Base-by-base conservation (phyloP, 1,284 basidiomycete species). In the Pseudozyma pruni region DNA sequence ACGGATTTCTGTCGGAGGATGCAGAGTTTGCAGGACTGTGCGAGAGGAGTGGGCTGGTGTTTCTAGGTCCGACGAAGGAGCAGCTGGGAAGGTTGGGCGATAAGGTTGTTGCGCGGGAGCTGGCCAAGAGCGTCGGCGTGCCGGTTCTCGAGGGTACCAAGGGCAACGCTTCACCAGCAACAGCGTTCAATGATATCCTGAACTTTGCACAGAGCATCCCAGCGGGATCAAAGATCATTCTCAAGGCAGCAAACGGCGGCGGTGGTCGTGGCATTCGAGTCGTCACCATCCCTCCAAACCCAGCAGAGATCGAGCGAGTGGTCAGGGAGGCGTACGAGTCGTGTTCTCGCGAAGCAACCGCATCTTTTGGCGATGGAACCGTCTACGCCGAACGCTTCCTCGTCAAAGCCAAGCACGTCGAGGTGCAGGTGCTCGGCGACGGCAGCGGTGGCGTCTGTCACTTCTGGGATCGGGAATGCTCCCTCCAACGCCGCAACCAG, bases 371-470 rank as follows among this genome's bases (percentile, higher is more conserved):
- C 19, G 54, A 74, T 22, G 55, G 42, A 16, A 66, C 44, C 0
- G 54, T 74, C 11, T 74, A 62, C 32, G 62, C 62, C 16, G 72
- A 74, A 32, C 58, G 53, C 5, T 67, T 68, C 19, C 22, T 72
- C 9, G 22, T n/a, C 9, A 60, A 57, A 10, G 68, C 68, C 16
- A 41, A 54, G 6, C 72, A 74, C 32, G 55, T 74, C 16, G 72
- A 74, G 49, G 68, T 72, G 39, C 72, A 74, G 23, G 32, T 74
- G 10, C 32, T 74, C 11, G 72, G 72, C 17, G 72, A 72, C 31
- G 72, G 68, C 0, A 11, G 19, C 0, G 72, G 72, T 1, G 20
- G 42, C 0, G 68, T 72, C 3, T 31, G 29, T 17, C 62, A 67
- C 39, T 60, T 74, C 22, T 63, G 63, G 57, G 72, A 74, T 29